Evolutionary conservation across 1,139 yeast species (phyloP), one percentile per base, ranked within the genome.

Genomic region (Geotrichum phurueaensis): DNA sequence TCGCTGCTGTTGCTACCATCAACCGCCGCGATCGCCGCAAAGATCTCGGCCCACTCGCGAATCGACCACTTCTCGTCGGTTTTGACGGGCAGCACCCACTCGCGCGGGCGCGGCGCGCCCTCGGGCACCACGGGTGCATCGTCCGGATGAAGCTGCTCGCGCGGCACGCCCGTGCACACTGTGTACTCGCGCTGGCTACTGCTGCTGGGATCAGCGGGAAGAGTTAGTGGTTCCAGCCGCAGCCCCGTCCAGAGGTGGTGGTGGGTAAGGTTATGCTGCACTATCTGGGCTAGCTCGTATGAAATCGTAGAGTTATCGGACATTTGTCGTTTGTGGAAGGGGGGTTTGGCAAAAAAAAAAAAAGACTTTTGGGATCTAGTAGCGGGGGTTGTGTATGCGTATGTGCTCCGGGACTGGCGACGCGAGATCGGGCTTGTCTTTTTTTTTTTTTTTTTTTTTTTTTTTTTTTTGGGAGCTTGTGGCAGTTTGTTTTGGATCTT

Each of bases 21-120:
- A 1, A 51, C 57, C 3, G 54, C 45, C 36, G 67, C 66, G 13
- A 71, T 61, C 3, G 64, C 67, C 7, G 62, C 64, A 63, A 75
- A 75, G 15, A 70, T 68, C 15, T 66, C 62, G 9, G 68, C 67
- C 75, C 75, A 72, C 57, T 71, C 68, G 49, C 65, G 65, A 6
- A 75, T 69, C 2, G 75, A 66, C 75, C 76, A 74, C 29, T 68
- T 31, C 47, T 60, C 59, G 12, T 52, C 47, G 1, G 64, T 59
- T 5, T 51, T 53, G 9, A 52, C 58, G 2, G 64, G 64, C 20
- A 62, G 43, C 15, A 62, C 56, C 60, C 61, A 62, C 51, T 62
- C 64, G 7, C 53, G 33, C 18, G 50, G 53, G 15, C 36, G 53
- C 3, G 27, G 25, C 25, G 33, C 10, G 15, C 43, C n/a, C 9